phyloP scores from a whole-genome alignment of 345 rosid genomes.

The Lenwebbia sp. region DNA sequence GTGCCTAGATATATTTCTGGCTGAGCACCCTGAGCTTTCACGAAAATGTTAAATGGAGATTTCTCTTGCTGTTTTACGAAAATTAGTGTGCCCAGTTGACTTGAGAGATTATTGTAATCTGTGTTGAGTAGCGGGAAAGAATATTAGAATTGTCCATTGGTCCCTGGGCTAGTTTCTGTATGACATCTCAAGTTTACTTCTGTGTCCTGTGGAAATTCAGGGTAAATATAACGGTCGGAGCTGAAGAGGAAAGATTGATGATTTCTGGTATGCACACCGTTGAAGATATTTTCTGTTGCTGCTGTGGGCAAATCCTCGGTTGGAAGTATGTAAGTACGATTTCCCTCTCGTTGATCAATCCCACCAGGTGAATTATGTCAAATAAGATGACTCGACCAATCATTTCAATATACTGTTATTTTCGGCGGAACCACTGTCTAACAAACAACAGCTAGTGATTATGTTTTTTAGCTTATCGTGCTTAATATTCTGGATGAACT shows the following conservation, averaged over 20 bases:
- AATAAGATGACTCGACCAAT: background rate
- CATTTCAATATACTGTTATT: background rate
- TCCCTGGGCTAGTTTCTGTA: background rate
- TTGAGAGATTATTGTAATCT: background rate
- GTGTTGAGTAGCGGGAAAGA: background rate
- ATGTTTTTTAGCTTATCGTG: background rate
- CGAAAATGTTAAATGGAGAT: background rate
- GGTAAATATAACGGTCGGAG: constrained; percentile 25
- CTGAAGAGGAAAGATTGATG: constrained; percentile 29
- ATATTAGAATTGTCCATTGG: background rate
- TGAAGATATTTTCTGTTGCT: constrained; percentile 33
- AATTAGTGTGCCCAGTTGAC: background rate
- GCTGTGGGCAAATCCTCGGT: constrained; percentile 38
- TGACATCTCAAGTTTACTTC: background rate
- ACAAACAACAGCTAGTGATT: too few species aligned
- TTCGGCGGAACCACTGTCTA: too few species aligned
- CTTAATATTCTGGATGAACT: background rate
- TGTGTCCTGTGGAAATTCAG: background rate
- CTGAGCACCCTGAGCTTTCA: background rate
- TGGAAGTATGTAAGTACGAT: constrained; percentile 33
- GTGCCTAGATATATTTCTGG: background rate
- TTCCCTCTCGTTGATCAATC: background rate
- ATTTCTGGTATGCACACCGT: constrained; percentile 33
- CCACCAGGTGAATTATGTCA: background rate
- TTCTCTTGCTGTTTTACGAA: background rate